Evolutionary conservation across 768 basidiomycete species (phyloP), one percentile per base, ranked within the genome.

Genomic region (Epithele typhae): DNA sequence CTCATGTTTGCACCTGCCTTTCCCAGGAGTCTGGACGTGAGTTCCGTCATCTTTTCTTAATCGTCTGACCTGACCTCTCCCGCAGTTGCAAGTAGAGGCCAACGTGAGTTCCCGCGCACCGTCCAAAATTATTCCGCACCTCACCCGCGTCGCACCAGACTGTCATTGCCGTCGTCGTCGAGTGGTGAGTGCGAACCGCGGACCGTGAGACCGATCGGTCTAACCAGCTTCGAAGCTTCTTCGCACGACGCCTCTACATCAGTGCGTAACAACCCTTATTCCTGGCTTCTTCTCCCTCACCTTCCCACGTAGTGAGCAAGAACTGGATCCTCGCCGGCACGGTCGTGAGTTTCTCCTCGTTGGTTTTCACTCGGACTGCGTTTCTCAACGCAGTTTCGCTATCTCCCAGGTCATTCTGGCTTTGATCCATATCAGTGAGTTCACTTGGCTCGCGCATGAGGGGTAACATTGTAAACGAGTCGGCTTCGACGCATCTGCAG

Each of bases 201-300:
- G n/a, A n/a, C n/a, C n/a, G n/a, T n/a, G n/a, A n/a, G n/a, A n/a
- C n/a, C n/a, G n/a, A n/a, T 19, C 22, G 41, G 23, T 14, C 15
- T 22, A n/a, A n/a, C n/a, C n/a, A n/a, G 33, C 49, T 27, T 51
- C 22, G 27, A n/a, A 38, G 75, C 52, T 78, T 76, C 60, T 78
- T 77, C 54, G 74, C 74, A 27, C 74, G 72, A 10, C 70, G 76
- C 41, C 71, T 77, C 11, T 75, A 70, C 71, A 69, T 70, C 57
- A 67, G 75, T 75, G 56, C 36, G 69, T 65, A 18, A n/a, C n/a
- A 33, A 33, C 18, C 19, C 15, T 27, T 25, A 11, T 35, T 39
- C 41, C 47, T 22, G 48, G 36, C 42, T 19, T n/a, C 35, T 7
- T 36, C 15, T 33, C 22, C 19, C 15, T 17, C 11, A 37, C 25